These are phyloP conservation scores for Eucalyptus polybractea DNA, from an alignment of 345 rosid species.

Conservation along the genomic window DNA sequence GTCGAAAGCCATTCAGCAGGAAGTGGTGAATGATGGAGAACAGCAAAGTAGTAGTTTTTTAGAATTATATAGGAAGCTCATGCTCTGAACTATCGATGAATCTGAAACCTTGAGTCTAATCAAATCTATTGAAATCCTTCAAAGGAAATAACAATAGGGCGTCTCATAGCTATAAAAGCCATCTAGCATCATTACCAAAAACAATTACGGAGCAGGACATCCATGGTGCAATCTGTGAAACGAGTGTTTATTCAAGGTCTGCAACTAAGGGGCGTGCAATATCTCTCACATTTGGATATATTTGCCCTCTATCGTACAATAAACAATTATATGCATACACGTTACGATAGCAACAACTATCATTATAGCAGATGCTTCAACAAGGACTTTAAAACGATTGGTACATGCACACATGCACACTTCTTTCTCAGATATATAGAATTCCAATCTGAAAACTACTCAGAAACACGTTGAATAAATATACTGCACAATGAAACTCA, in stretches of 20 bases:
- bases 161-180: background rate
- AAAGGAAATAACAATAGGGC: background rate
- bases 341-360: background rate
- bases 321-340: background rate
- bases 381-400: background rate
- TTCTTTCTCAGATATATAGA: background rate
- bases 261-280: background rate
- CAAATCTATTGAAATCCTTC: background rate
- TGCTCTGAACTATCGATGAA: background rate
- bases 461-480: background rate
- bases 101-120: background rate
- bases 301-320: background rate
- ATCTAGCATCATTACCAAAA: background rate
- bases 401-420: background rate
- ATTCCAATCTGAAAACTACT: background rate
- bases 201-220: background rate
- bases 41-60: background rate
- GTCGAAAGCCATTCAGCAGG: background rate
- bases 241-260: background rate
- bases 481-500: background rate
- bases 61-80: background rate
- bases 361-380: background rate
- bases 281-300: background rate
- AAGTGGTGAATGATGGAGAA: background rate
- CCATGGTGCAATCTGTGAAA: background rate